Conservation (phyloP, 345 rosid species). For the Brassica rapa region DNA sequence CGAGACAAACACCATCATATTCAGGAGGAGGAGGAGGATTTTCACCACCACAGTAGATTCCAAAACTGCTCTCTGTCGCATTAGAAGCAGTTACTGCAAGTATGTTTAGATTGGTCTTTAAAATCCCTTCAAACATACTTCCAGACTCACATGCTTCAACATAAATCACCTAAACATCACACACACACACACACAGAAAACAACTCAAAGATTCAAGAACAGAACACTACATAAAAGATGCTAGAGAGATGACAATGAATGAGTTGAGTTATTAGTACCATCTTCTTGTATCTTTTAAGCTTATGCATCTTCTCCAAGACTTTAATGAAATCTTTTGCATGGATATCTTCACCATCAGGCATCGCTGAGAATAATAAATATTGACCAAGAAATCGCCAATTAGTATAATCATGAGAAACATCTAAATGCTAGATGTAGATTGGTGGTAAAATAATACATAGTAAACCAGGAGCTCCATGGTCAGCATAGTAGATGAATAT, state of each 20-base stretch:
- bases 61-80: constrained; percentile 57
- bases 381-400: background rate
- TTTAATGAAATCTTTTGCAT: constrained; percentile 48
- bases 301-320: constrained; percentile 54
- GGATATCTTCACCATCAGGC: constrained; percentile 36
- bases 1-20: constrained; percentile 52
- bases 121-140: constrained; percentile 63
- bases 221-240: background rate
- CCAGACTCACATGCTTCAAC: constrained; percentile 74
- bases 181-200: background rate
- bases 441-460: constrained; percentile 33
- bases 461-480: constrained; percentile 57
- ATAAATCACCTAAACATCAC: constrained; percentile 52
- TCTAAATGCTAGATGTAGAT: background rate
- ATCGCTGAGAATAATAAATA: constrained; percentile 42
- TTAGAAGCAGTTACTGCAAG: constrained; percentile 64
- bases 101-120: constrained; percentile 45
- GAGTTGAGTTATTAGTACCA: constrained; percentile 41
- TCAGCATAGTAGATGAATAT: constrained; percentile 66
- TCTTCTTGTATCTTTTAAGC: constrained; percentile 46
- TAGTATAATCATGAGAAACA: constrained; percentile 6
- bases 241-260: background rate
- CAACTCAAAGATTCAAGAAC: background rate
- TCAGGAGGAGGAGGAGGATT: constrained; percentile 35
- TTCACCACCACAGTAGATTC: constrained; percentile 44